A percentile compares a stretch with the other conserved stretches of the same genome.
phyloP scores from a whole-genome alignment of 768 basidiomycete species.

The Xerocomus spinulosus region DNA sequence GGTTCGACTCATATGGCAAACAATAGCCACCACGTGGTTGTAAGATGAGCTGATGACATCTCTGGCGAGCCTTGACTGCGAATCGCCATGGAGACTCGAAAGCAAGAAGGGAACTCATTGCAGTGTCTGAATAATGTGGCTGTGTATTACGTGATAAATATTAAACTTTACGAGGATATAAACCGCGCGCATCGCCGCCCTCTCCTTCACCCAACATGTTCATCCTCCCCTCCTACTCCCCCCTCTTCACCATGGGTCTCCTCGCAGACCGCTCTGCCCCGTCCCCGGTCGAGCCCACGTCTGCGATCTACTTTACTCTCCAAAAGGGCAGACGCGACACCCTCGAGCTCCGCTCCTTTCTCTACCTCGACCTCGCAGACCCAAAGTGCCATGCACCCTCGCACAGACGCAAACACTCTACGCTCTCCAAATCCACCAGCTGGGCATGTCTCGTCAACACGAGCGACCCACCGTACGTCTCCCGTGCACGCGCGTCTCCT shows the following conservation, averaged over 20 bases:
- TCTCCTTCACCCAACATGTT: background rate
- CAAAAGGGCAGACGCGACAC: constrained; percentile 37
- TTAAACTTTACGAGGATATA: constrained; percentile 23
- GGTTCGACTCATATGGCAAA: no score
- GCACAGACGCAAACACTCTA: constrained; percentile 32
- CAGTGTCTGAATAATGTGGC: constrained; percentile 5
- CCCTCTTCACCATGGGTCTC: constrained; percentile 63
- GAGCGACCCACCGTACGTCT: constrained; percentile 13
- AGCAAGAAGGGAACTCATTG: no score
- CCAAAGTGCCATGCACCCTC: constrained; percentile 39
- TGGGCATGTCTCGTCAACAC: constrained; percentile 22
- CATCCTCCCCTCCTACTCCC: constrained; percentile 40
- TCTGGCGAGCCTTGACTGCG: no score
- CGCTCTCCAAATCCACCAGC: constrained; percentile 28
- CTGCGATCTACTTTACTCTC: constrained; percentile 47
- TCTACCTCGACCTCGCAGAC: constrained; percentile 66
- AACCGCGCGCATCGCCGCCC: constrained; percentile 1
- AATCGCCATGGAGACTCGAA: no score
- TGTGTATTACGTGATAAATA: no score
- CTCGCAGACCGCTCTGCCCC: constrained; percentile 34
- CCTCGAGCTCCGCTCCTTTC: constrained; percentile 50
- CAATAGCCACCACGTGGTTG: no score
- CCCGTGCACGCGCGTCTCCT: background rate
- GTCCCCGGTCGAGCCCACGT: constrained; percentile 26
- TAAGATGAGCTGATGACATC: no score